Evolutionary conservation across 352 stramenopile species (phyloP), one percentile per base, ranked within the genome.

Genomic region (Halophytophthora polymorphica): DNA sequence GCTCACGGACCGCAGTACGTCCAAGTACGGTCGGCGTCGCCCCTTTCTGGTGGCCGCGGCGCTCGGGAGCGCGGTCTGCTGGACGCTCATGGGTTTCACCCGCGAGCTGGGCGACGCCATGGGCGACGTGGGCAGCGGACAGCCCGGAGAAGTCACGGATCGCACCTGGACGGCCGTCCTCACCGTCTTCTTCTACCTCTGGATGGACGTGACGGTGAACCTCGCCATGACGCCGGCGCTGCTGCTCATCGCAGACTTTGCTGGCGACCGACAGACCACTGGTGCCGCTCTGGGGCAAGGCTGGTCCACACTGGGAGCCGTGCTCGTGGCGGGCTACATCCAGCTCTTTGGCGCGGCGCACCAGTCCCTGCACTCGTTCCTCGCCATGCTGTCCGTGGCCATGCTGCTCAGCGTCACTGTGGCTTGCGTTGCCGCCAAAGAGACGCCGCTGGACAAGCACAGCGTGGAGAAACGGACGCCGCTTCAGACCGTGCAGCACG

Each of bases 171-270:
- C 75, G 2, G 55, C 66, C 7, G 34, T 76, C 17, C 64, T 86
- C 18, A 80, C 62, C 1, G 63, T 83, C n/a, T 50, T 82, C 36
- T 82, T 80, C 49, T 83, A 86, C 66, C 50, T 69, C 2, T 83
- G 71, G 72, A 86, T 86, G 75, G 75, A 84, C 41, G 60, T 86
- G 18, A 73, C 64, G 19, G 60, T 83, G 38, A 83, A 86, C 49
- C 23, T 86, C n/a, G 67, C 71, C 3, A 64, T 75, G 46, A 77
- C 60, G 1, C 71, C 72, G 15, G 65, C 60, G 14, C 58, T 73
- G 46, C 25, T 86, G 35, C 23, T 86, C 13, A 74, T 86, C 21
- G 65, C 75, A 4, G 75, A 86, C 29, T 77, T 86, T 38, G 75
- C 75, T 19, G 73, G 73, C 8, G 69, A 68, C 13, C 69, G 75